Base-by-base conservation (phyloP, 2,329 filamentous ascomycete species). In the Aspergillus novoparasiticus region DNA sequence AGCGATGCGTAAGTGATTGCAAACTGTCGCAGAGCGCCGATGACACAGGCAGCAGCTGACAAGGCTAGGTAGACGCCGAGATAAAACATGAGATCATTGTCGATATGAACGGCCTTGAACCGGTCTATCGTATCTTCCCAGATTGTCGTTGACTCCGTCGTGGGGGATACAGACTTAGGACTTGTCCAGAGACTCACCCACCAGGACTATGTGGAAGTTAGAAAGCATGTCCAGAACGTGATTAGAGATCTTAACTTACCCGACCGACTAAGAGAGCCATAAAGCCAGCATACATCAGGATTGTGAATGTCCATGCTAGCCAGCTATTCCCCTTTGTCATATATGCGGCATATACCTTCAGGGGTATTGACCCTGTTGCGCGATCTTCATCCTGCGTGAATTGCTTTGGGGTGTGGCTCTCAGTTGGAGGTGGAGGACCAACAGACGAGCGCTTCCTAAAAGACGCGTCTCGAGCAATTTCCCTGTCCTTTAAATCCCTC, bases 371-470 rank as follows among this genome's bases (percentile, higher is more conserved):
- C 1, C 92, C 92, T 59, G 85, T 85, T 72, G 92, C 90, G 61
- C 88, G 85, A n/a, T 80, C 81, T 75, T 95, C 92, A 3, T 93
- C 90, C 71, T 93, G 88, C 30, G 91, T 86, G 67, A 94, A 94
- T 74, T 92, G 90, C 67, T 87, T 88, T 0, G 87, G 84, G 6
- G 75, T 60, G 61, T 61, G 64, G 43, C 26, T 68, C 65, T 63
- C 69, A 63, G 53, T 71, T 61, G 48, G 65, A 59, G 60, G 62
- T 2, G 61, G 62, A n/a, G 66, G 58, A 8, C 56, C 62, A 10
- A 59, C 64, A 1, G 67, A 61, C 6, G 61, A 59, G 11, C 61
- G 64, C 36, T 67, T 65, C 6, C 65, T 61, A 36, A 41, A 48
- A 14, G 64, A 51, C 1, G 48, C 65, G 1, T 67, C 45, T 10